Evolutionary conservation across 2,329 filamentous ascomycete species (phyloP).

Genomic region (Penicillium sp.): DNA sequence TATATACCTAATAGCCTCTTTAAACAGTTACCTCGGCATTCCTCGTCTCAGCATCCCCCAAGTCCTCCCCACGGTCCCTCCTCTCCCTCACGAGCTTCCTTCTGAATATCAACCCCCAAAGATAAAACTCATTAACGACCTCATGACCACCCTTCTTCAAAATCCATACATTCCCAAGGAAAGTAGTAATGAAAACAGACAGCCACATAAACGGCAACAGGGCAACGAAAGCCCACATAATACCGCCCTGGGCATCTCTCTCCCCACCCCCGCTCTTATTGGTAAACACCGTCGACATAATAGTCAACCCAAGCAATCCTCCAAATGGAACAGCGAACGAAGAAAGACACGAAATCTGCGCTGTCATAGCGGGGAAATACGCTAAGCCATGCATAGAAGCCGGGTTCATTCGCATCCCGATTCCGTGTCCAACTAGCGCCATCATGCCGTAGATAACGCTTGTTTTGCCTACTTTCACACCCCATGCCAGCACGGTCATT

Average conservation of each 20-base stretch:
- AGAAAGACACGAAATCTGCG: not conserved
- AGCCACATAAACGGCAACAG: constrained; percentile 59
- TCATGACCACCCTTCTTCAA: constrained; percentile 23
- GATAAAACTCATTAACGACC: constrained; percentile 20
- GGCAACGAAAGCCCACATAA: constrained; percentile 65
- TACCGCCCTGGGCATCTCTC: constrained; percentile 35
- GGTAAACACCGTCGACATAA: constrained; percentile 2
- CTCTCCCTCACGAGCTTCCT: not conserved
- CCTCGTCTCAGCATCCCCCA: not conserved
- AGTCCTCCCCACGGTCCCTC: not conserved
- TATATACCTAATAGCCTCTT: not conserved
- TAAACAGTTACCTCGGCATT: not conserved
- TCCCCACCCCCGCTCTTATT: not conserved
- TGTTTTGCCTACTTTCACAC: constrained; percentile 28
- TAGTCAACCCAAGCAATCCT: not conserved
- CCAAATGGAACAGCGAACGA: not conserved
- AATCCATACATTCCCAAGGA: constrained; percentile 55
- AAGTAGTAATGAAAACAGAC: constrained; percentile 44
- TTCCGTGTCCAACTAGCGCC: constrained; percentile 61
- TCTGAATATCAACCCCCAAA: not conserved
- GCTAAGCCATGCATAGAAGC: constrained; percentile 52
- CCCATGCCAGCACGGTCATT: not conserved
- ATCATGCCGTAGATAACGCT: constrained; percentile 64
- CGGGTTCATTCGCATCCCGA: constrained; percentile 65
- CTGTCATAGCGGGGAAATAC: not conserved